Evolutionary conservation across 192 early-diverging fungal genomes (phyloP).

Genomic region (Phycomyces blakesleeanus): DNA sequence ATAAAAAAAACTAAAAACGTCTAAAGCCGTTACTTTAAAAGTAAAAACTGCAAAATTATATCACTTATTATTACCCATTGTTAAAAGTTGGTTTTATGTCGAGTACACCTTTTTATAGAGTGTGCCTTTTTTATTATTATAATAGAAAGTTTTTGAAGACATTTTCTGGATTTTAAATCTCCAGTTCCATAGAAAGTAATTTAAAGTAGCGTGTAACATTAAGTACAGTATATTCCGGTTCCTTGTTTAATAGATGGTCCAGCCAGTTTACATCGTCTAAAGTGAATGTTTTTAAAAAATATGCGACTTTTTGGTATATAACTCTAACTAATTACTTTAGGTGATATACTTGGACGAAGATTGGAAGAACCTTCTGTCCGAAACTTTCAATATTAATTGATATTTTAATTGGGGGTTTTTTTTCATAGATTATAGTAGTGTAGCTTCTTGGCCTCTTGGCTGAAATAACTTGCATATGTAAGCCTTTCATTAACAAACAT

Average conservation of each 20-base stretch:
- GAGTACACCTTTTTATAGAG: too few species aligned
- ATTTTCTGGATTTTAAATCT: too few species aligned
- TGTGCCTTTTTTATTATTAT: too few species aligned
- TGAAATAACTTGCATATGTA: constrained; percentile 16
- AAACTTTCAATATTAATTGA: constrained; percentile 8
- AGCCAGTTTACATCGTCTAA: constrained; percentile 12
- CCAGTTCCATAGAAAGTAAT: too few species aligned
- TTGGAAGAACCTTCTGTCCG: constrained; percentile 13
- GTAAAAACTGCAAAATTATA: too few species aligned
- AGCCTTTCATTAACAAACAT: constrained; percentile 10
- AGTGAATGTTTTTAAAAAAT: constrained; percentile 4
- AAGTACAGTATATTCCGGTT: too few species aligned
- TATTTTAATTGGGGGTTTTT: constrained; percentile 14
- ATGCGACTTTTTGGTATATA: constrained; percentile 13
- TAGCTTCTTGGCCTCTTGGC: constrained; percentile 10
- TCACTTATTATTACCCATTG: too few species aligned
- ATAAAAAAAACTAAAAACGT: too few species aligned
- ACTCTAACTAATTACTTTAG: constrained; percentile 13
- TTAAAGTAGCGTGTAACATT: too few species aligned
- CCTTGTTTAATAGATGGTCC: constrained; percentile 12
- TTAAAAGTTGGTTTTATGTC: too few species aligned
- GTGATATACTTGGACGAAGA: constrained; percentile 16
- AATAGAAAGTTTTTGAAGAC: too few species aligned
- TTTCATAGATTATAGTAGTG: constrained; percentile 10
- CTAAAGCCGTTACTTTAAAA: too few species aligned